Percentiles rank a stretch among this genome's conserved stretches.
These are phyloP conservation scores for Nymphaea thermarum DNA, from an alignment of 164 flowering plant species.

Conservation along the genomic window DNA sequence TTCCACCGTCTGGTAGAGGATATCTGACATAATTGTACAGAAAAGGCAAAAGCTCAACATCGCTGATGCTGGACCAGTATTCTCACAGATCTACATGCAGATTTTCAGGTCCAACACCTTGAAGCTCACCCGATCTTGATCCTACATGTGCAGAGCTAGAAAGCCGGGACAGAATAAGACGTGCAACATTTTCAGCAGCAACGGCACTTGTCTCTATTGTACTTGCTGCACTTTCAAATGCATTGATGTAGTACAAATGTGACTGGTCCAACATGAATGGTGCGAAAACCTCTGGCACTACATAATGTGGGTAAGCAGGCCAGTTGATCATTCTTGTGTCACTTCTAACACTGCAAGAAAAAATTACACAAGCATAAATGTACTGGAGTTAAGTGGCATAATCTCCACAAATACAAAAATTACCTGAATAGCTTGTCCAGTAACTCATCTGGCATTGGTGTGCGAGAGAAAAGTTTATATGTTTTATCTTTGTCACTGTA, in stretches of 20 bases:
- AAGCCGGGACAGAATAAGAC: conserved; percentile 67
- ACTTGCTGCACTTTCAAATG: conserved; percentile 95
- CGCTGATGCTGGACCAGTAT: too few species aligned
- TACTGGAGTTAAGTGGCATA: not conserved
- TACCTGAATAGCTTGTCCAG: conserved; percentile 86
- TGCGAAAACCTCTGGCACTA: conserved; percentile 78
- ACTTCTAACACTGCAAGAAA: conserved; percentile 33
- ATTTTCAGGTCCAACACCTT: too few species aligned
- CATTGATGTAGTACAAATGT: conserved; percentile 81
- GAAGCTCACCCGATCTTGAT: too few species aligned
- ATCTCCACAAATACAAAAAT: not conserved
- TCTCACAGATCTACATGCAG: too few species aligned
- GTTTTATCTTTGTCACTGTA: conserved; percentile 43
- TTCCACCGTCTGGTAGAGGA: too few species aligned
- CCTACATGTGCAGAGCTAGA: conserved; percentile 3
- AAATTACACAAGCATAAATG: not conserved
- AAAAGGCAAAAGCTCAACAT: too few species aligned
- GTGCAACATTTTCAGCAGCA: conserved; percentile 85
- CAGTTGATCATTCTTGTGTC: conserved; percentile 70
- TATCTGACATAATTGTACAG: too few species aligned
- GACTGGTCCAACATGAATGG: conserved; percentile 65
- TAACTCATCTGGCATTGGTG: conserved; percentile 44
- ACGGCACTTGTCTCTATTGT: conserved; percentile 95
- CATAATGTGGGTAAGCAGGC: conserved; percentile 87
- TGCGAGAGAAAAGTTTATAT: conserved; percentile 78